Conservation (phyloP, 306 rosid species). For the Mucuna pruriens region DNA sequence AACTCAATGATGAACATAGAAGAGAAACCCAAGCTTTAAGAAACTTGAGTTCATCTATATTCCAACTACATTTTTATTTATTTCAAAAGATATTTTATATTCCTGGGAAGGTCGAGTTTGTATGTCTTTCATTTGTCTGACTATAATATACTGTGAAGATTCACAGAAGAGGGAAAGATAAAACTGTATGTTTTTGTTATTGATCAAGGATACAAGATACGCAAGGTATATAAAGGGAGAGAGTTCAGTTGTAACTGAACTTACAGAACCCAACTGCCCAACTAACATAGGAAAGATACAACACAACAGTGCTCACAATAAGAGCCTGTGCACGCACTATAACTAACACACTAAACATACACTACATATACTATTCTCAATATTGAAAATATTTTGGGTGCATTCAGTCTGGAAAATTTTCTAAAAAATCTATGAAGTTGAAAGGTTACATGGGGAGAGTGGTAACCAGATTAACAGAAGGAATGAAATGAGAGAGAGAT, state of each 20-base stretch:
- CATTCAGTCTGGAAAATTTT: background rate
- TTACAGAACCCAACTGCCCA: too few relatives aligned
- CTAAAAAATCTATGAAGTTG: background rate
- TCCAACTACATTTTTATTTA: constrained; percentile 12
- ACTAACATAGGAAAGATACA: too few relatives aligned
- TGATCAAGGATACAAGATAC: too few relatives aligned
- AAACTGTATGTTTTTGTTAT: too few relatives aligned
- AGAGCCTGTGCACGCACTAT: too few relatives aligned
- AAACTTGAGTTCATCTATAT: background rate
- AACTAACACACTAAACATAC: too few relatives aligned
- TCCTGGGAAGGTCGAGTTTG: background rate
- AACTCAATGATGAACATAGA: background rate
- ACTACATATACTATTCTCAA: background rate
- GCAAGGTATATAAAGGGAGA: too few relatives aligned
- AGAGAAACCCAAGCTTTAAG: background rate
- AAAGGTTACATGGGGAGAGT: background rate
- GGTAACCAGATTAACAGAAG: background rate
- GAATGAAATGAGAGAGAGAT: background rate
- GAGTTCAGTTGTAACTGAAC: too few relatives aligned
- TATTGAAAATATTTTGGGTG: constrained; percentile 8
- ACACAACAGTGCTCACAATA: too few relatives aligned
- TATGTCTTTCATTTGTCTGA: background rate
- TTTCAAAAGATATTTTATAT: constrained; percentile 2
- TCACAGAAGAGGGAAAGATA: too few relatives aligned
- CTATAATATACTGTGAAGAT: too few relatives aligned